Conservation (phyloP, 257 asterid species). For the Leptodermis oblonga region DNA sequence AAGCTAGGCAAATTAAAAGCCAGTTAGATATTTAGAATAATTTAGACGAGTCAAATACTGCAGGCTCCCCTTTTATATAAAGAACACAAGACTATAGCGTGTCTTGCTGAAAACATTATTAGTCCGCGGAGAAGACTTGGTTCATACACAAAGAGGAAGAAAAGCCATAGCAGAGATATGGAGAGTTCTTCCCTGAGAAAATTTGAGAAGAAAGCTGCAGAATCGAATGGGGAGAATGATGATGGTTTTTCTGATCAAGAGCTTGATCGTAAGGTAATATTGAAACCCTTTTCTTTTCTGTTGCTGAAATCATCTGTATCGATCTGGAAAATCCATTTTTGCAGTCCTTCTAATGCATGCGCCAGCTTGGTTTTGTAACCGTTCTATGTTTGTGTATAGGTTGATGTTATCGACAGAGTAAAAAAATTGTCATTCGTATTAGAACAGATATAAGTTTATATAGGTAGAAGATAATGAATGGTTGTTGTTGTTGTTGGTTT, state of each 20-base stretch:
- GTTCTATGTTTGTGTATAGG: not conserved
- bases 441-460: too few species aligned
- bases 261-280: conserved; percentile 47
- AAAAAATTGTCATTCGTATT: too few species aligned
- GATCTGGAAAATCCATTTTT: not conserved
- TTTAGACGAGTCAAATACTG: conserved; percentile 59
- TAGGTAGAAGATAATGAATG: not conserved
- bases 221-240: conserved; percentile 34
- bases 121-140: not conserved
- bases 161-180: conserved; percentile 26
- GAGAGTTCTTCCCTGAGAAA: conserved; percentile 35
- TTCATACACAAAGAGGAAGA: conserved; percentile 23
- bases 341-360: not conserved
- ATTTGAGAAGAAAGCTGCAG: conserved; percentile 26
- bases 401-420: too few species aligned
- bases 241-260: conserved; percentile 34
- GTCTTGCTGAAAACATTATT: conserved; percentile 16
- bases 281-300: not conserved
- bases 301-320: not conserved
- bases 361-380: not conserved
- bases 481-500: not conserved
- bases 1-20: conserved; percentile 42
- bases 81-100: conserved; percentile 25
- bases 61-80: conserved; percentile 41
- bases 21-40: conserved; percentile 41